Evolutionary conservation across 495 filamentous ascomycete genomes (phyloP).

Genomic region (Penicillium silybi): DNA sequence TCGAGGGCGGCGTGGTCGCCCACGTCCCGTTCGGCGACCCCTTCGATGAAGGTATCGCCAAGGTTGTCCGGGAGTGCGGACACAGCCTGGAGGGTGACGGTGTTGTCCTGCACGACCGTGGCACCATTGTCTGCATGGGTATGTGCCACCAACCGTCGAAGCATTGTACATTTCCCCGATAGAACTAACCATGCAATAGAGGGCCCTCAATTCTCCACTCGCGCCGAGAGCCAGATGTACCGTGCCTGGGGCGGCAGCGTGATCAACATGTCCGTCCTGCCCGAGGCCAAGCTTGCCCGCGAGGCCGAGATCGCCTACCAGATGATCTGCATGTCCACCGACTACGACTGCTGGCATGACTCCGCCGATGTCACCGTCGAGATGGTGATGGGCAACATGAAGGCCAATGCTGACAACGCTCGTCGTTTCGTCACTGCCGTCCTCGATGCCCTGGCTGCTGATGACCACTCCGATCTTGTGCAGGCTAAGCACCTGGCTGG

Average conservation of each 20-base stretch:
- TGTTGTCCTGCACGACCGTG: slow-evolving; percentile 70
- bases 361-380: slow-evolving; percentile 81
- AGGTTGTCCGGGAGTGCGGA: slow-evolving; percentile 66
- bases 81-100: slow-evolving; percentile 74
- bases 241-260: slow-evolving; percentile 84
- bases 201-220: slow-evolving; percentile 96
- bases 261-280: slow-evolving; percentile 97
- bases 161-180: not conserved
- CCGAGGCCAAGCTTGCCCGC: slow-evolving; percentile 90
- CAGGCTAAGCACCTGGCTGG: slow-evolving; percentile 59
- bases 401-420: slow-evolving; percentile 82
- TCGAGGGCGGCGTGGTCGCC: slow-evolving; percentile 87
- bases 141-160: slow-evolving; percentile 26
- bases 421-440: slow-evolving; percentile 80
- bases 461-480: slow-evolving; percentile 71
- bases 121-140: slow-evolving; percentile 89
- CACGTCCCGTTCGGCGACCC: slow-evolving; percentile 96
- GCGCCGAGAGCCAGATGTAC: slow-evolving; percentile 92
- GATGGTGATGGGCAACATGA: slow-evolving; percentile 98
- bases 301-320: slow-evolving; percentile 96
- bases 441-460: slow-evolving; percentile 73
- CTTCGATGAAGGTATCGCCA: slow-evolving; percentile 74
- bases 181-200: slow-evolving; percentile 44
- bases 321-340: slow-evolving; percentile 98
- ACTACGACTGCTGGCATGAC: slow-evolving; percentile 96